Base-by-base conservation (phyloP, 1,284 basidiomycete species). In the Chondrostereum purpureum region DNA sequence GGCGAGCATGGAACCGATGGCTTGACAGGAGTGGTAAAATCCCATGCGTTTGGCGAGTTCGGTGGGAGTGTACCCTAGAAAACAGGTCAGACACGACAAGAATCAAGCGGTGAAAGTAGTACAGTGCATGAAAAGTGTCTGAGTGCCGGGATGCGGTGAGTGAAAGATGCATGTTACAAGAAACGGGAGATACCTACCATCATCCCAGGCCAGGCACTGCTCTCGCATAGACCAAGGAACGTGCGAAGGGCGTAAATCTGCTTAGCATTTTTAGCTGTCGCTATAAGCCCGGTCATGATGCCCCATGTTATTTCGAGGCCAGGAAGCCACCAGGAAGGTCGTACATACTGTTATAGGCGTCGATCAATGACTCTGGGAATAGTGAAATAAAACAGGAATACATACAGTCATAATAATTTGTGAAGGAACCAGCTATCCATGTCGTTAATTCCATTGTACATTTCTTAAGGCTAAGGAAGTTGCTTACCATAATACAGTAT, bases 371-470 rank as follows among this genome's bases (percentile, higher is more conserved):
- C 11, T 8, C 6, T 8, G n/a, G n/a, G n/a, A n/a, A n/a, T n/a
- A n/a, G n/a, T n/a, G n/a, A n/a, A n/a, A n/a, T n/a, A n/a, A n/a
- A n/a, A n/a, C n/a, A n/a, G n/a, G n/a, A n/a, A n/a, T n/a, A 27
- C 50, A 14, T 27, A 51, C 50, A 8, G 50, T 52, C 50, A 52
- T 52, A n/a, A 52, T 49, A 21, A 52, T 35, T 47, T 52, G 50
- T 24, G 50, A 52, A 5, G 50, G 48, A 13, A 52, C 43, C 14
- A 52, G 41, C 50, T 31, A n/a, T 31, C n/a, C 27, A n/a, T 8
- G n/a, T 8, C n/a, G 8, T 31, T n/a, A 31, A 31, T 31, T n/a
- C 8, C 8, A 31, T 31, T 8, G 27, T 31, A 31, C 27, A 31
- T n/a, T n/a, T n/a, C n/a, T n/a, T n/a, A n/a, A n/a, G n/a, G n/a